Evolutionary conservation across 306 rosid genomes (phyloP), one percentile per base, ranked within the genome.

Genomic region (Ammopiptanthus mongolicus): DNA sequence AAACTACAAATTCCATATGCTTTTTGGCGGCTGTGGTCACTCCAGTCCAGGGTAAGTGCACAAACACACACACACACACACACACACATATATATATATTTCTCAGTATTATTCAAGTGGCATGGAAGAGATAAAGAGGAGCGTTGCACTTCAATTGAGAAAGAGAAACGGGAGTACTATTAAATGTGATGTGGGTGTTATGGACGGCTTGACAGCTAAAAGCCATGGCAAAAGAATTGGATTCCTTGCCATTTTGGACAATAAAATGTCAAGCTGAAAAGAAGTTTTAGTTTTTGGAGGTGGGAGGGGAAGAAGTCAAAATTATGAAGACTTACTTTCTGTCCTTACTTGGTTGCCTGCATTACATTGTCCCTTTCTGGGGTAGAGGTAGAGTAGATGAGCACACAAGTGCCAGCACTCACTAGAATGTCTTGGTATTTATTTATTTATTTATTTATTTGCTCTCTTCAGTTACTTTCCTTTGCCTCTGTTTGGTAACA

Each of bases 381-480:
- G 41, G 69, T 36, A 59, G 74, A 77, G 82, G 83, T 2, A 64
- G 53, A 42, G 69, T 36, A 59, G 74, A 77, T 85, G 83, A 21
- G 57, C 60, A 65, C 82, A 59, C 34, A 76, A 76, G 36, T 73
- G 79, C 69, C 82, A 77, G 74, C 84, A 75, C 77, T 41, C 62
- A 14, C 8, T 19, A 60, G 25, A 76, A 73, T 62, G 78, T 47
- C 14, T 67, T 76, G 71, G 22, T 67, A 65, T 60, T 76, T 52
- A 52, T 60, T 74, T 74, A 48, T 17, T 65, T 14, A 52, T 60
- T n/a, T n/a, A n/a, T n/a, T 74, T 68, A 59, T 17, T 65, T n/a
- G 11, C 33, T 42, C 51, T 64, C 60, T 64, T 17, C 14, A 0
- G 46, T 29, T 12, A 73, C 69, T 73, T 73, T 39, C 72, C 46